Conservation (phyloP, 2,329 filamentous ascomycete genomes). For the Penicillium sp. region DNA sequence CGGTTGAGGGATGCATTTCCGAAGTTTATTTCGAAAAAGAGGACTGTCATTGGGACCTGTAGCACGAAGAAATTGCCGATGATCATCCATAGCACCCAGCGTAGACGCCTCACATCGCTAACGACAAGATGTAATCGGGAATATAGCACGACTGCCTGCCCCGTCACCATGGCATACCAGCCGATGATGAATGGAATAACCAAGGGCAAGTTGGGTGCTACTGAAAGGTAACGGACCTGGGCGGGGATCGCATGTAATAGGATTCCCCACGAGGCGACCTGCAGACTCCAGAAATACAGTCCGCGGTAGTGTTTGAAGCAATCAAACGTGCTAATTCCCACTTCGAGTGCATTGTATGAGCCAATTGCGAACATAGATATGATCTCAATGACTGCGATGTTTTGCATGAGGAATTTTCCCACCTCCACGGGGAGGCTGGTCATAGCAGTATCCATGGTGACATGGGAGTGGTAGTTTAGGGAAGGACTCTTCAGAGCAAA, state of each 20-base stretch:
- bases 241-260: constrained; percentile 38
- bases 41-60: constrained; percentile 40
- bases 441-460: constrained; percentile 8
- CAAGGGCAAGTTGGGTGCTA: not conserved
- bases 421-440: constrained; percentile 4
- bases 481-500: not conserved
- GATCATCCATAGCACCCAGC: constrained; percentile 43
- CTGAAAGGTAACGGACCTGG: constrained; percentile 12
- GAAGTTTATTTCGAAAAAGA: constrained; percentile 33
- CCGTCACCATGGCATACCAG: constrained; percentile 44
- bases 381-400: constrained; percentile 5
- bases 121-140: constrained; percentile 45
- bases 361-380: constrained; percentile 14
- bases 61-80: constrained; percentile 38
- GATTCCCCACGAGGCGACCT: constrained; percentile 39
- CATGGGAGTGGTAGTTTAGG: not conserved
- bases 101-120: constrained; percentile 30
- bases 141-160: constrained; percentile 46
- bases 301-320: constrained; percentile 43
- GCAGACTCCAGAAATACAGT: constrained; percentile 47
- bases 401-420: constrained; percentile 1
- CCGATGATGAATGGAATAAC: constrained; percentile 27
- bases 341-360: constrained; percentile 44
- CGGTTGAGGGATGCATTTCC: not conserved
- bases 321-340: constrained; percentile 41